Evolutionary conservation across 805 yeast species (phyloP), one percentile per base, ranked within the genome.

Genomic region (Cyberlindnera euphorbiae): DNA sequence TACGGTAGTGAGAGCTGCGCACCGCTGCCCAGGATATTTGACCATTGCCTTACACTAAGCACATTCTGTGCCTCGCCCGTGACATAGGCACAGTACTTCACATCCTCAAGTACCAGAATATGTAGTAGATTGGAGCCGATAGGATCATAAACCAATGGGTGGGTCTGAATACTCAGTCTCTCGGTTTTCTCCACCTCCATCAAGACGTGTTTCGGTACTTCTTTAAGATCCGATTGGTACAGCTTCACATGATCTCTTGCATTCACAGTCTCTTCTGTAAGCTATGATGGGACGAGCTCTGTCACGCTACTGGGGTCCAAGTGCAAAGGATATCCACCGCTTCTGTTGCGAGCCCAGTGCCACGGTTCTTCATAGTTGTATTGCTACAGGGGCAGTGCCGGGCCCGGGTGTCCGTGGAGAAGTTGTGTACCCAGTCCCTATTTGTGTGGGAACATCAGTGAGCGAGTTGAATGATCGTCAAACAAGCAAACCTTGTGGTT

Each of bases 361-460:
- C 62, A 47, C 1, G 52, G 53, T 14, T 45, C 34, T 7, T 44
- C 41, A 0, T 44, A 33, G 22, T 46, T 48, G 9, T 36, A 30
- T 26, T 44, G 42, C 5, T 48, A 40, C 0, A 42, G 36, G 25
- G 44, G 43, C 0, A 56, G 32, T n/a, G 45, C 50, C 2, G 60
- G 42, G 0, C 75, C 75, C 9, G 53, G 54, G 0, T 62, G 52
- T 1, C 77, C 77, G 41, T 62, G 64, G 2, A 65, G 45, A 26
- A 71, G 53, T 50, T 67, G 71, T 3, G 56, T 57, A 2, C 75
- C 75, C 13, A 63, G 51, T 7, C 67, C 69, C 19, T 53, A 44
- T 36, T 60, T 68, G 13, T 61, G 59, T 33, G 73, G 72, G 69
- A 70, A 66, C 53, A 51, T 50, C 18, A n/a, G n/a, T n/a, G n/a